A percentile compares a stretch with the other conserved stretches of the same genome.
These are phyloP conservation scores for Phytopythium boreale DNA, from an alignment of 352 stramenopile genomes.

Conservation along the genomic window DNA sequence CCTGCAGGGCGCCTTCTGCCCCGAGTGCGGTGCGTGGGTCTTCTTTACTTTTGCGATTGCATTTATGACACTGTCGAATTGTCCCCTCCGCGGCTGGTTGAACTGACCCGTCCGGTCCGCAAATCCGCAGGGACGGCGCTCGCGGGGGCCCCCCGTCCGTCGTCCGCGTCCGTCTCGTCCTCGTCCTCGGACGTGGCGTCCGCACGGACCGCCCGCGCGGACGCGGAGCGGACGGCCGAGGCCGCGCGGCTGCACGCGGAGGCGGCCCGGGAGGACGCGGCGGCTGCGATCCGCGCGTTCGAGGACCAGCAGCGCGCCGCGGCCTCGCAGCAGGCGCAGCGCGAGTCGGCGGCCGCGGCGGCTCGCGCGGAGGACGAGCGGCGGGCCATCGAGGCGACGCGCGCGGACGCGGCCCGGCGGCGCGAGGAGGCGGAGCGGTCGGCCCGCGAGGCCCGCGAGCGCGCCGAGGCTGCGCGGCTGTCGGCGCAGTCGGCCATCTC, in stretches of 20 bases:
- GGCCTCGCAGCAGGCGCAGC: conserved; percentile 25
- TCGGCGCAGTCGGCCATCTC: conserved; percentile 58
- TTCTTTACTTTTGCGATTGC: conserved; percentile 1
- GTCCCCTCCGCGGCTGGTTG: too few species aligned
- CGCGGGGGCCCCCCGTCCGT: conserved; percentile 4
- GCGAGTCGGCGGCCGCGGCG: conserved; percentile 25
- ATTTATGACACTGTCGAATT: background rate
- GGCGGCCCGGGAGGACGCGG: conserved; percentile 36
- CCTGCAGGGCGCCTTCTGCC: conserved; percentile 61
- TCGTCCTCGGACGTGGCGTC: conserved; percentile 17
- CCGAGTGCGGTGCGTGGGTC: conserved; percentile 73
- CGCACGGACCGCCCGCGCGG: conserved; percentile 36
- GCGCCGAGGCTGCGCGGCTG: conserved; percentile 53
- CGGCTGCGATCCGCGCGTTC: conserved; percentile 37
- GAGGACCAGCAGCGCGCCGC: conserved; percentile 49
- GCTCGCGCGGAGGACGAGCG: conserved; percentile 37
- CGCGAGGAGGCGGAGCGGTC: conserved; percentile 57
- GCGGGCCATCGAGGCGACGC: conserved; percentile 45
- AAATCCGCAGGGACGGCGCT: background rate
- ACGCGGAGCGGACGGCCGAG: conserved; percentile 42
- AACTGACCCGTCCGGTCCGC: background rate
- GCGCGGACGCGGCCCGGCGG: conserved; percentile 37
- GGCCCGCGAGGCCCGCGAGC: conserved; percentile 58
- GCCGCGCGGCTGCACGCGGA: conserved; percentile 43
- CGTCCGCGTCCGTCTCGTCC: conserved; percentile 10